A percentile compares a stretch with the other conserved stretches of the same genome.
Conservation (phyloP, 2,329 filamentous ascomycete genomes). For the Alternaria angustiovoidea region DNA sequence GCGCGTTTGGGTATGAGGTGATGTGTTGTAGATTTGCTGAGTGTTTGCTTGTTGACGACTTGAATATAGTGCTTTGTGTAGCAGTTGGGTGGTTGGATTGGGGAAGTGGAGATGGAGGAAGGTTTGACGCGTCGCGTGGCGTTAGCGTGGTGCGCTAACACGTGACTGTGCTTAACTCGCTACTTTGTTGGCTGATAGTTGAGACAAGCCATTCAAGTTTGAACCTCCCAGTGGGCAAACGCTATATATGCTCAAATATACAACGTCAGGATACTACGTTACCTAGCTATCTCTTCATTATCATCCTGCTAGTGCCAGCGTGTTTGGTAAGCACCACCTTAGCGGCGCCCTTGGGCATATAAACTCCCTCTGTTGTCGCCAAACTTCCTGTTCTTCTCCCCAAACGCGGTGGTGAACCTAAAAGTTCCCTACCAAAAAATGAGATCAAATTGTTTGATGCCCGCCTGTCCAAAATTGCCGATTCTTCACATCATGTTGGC, state of each 20-base stretch:
- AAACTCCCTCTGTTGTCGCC: neutral
- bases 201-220: neutral
- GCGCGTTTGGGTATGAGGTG: neutral
- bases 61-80: neutral
- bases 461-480: neutral
- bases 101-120: neutral
- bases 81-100: neutral
- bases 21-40: neutral
- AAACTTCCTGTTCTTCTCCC: neutral
- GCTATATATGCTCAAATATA: neutral
- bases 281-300: neutral
- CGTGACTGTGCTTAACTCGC: constrained; percentile 10
- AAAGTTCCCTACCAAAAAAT: neutral
- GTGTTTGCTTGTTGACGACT: neutral
- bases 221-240: neutral
- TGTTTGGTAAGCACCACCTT: neutral
- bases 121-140: constrained; percentile 18
- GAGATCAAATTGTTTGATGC: neutral
- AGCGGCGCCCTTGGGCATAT: neutral
- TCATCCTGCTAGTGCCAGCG: neutral
- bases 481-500: neutral
- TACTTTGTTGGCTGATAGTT: neutral
- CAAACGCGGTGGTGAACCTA: neutral
- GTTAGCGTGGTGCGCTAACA: constrained; percentile 18
- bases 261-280: neutral